Evolutionary conservation across 2,329 filamentous ascomycete genomes (phyloP), one percentile per base, ranked within the genome.

Genomic region (Balansia obtecta): DNA sequence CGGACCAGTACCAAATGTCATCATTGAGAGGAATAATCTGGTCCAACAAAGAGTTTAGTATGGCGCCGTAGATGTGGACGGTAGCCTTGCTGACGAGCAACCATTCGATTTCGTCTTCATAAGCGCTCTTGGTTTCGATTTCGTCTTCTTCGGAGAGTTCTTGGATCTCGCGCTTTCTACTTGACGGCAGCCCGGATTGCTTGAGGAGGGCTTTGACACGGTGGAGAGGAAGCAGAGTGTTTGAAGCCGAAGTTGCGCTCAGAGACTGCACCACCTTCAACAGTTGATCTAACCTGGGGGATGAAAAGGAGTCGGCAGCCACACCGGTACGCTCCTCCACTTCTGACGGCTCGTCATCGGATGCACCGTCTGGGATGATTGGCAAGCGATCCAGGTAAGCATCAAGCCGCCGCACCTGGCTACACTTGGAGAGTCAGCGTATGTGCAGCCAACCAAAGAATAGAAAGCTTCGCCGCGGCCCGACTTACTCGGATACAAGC

Each of bases 1-100:
- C 86, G 61, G 95, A 88, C 93, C 93, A 98, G 65, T 97, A 97
- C 81, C 85, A 90, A 22, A 95, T 83, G 58, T 95, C 89, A 56
- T 95, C 83, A 58, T 82, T 86, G 16, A 98, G 68, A 0, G 85
- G 84, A 11, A 91, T 82, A 11, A 89, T 94, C 59, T 93, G 85
- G 50, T 91, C 85, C 11, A 96, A 69, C 3, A 97, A 75, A 0
- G 79, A 82, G 57, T 83, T 82, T 57, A 96, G 71, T 40, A 95
- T 76, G 46, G 87, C 71, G 4, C 91, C 91, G 61, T 95, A 94
- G 1, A 85, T 83, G 62, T 96, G 91, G n/a, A 90, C 81, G 0
- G 90, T 87, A 4, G 90, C 90, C 66, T 97, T 98, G 67, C 86
- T 88, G 32, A 94, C 78, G 15, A 96, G 73, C 22, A 96, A 70